These are phyloP conservation scores for Cytospora paraplurivora DNA, from an alignment of 2,329 filamentous ascomycete genomes.

Conservation along the genomic window DNA sequence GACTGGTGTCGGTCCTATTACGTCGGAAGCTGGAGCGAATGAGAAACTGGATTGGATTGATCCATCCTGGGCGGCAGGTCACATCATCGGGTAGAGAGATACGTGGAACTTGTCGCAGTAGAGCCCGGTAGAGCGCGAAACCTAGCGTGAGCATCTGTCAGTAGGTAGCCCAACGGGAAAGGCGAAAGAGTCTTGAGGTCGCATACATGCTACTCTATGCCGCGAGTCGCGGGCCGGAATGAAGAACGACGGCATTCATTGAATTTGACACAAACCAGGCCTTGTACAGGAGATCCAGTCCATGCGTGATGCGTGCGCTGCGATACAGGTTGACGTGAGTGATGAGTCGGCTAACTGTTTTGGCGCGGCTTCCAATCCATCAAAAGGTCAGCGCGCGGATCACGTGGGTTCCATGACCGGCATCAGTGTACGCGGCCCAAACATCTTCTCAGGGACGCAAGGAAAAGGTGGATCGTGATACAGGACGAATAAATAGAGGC, in stretches of 20 bases:
- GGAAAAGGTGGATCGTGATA: background rate
- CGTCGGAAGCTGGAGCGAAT: conserved; percentile 64
- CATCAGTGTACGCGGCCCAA: conserved; percentile 2
- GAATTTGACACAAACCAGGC: conserved; percentile 14
- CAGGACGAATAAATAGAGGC: conserved; percentile 16
- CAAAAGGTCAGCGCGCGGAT: conserved; percentile 4
- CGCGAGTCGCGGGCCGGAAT: conserved; percentile 53
- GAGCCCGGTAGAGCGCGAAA: conserved; percentile 71
- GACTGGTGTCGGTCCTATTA: conserved; percentile 60
- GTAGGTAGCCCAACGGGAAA: background rate
- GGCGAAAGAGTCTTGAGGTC: background rate
- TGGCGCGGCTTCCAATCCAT: background rate
- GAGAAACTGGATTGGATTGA: conserved; percentile 57
- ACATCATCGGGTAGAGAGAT: conserved; percentile 56
- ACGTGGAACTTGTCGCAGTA: conserved; percentile 59
- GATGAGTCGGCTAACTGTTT: conserved; percentile 11
- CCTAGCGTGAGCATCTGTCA: conserved; percentile 44
- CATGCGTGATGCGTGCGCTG: conserved; percentile 3
- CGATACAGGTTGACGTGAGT: conserved; percentile 3
- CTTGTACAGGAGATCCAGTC: conserved; percentile 20
- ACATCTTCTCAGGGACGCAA: background rate
- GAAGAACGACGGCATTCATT: conserved; percentile 44
- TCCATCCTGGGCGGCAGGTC: conserved; percentile 34
- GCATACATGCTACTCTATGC: conserved; percentile 54
- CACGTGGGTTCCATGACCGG: conserved; percentile 10